A percentile compares a stretch with the other conserved stretches of the same genome.
Evolutionary conservation across 176 grass and related monocot genomes (phyloP).

Genomic region (Poa pratensis): DNA sequence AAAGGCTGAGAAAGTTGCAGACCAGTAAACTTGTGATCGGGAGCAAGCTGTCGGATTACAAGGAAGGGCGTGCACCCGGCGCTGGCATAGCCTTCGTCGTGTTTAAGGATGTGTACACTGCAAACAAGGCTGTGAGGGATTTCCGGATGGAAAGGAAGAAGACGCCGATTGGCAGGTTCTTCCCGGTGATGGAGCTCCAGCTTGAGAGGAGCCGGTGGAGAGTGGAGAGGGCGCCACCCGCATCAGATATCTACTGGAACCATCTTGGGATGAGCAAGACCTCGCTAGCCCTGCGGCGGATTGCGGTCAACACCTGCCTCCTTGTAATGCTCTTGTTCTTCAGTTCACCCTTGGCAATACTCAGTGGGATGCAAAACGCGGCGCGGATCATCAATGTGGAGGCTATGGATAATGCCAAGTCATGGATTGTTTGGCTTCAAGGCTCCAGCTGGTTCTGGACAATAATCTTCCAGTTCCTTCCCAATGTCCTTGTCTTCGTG

Average conservation of each 20-base stretch:
- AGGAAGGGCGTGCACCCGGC: slow-evolving; percentile 67
- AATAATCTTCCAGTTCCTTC: slow-evolving; percentile 88
- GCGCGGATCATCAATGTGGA: slow-evolving; percentile 95
- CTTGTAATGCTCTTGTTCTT: slow-evolving; percentile 94
- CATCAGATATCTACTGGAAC: slow-evolving; percentile 98
- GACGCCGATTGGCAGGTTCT: slow-evolving; percentile 74
- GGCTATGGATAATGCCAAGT: slow-evolving; percentile 92
- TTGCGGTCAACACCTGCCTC: slow-evolving; percentile 92
- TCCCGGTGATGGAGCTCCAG: slow-evolving; percentile 95
- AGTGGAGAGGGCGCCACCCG: slow-evolving; percentile 88
- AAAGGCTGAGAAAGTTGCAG: slow-evolving; percentile 74
- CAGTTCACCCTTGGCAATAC: slow-evolving; percentile 86
- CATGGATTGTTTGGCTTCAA: slow-evolving; percentile 91
- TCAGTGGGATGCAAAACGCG: slow-evolving; percentile 88
- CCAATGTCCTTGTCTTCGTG: slow-evolving; percentile 92
- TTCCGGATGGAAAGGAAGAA: slow-evolving; percentile 87
- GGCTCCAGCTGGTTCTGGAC: slow-evolving; percentile 96
- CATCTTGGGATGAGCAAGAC: slow-evolving; percentile 88
- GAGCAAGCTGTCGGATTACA: slow-evolving; percentile 81
- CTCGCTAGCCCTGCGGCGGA: slow-evolving; percentile 68
- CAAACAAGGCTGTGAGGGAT: slow-evolving; percentile 93
- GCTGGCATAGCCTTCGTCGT: slow-evolving; percentile 91
- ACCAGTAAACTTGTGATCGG: slow-evolving; percentile 71
- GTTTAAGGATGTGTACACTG: slow-evolving; percentile 95
- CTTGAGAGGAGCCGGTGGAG: slow-evolving; percentile 83